These are phyloP conservation scores for Lyophyllum atratum DNA, from an alignment of 768 basidiomycete genomes.

Conservation along the genomic window DNA sequence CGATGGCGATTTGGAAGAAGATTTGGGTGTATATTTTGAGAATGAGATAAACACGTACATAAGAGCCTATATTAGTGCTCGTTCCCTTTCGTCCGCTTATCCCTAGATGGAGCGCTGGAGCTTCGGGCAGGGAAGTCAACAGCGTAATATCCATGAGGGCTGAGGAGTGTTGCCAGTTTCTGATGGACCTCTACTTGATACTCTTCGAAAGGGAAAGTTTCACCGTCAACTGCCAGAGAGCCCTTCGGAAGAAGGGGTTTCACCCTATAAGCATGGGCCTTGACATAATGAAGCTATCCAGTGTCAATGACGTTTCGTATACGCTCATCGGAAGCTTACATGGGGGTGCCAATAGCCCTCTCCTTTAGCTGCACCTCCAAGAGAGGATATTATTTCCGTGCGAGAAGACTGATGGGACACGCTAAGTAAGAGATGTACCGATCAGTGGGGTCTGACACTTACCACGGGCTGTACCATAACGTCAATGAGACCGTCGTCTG, in stretches of 20 bases:
- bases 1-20: background rate
- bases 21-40: background rate
- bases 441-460: slow-evolving; percentile 20
- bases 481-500: slow-evolving; percentile 80
- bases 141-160: slow-evolving; percentile 62
- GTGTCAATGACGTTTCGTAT: slow-evolving; percentile 8
- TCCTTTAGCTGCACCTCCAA: slow-evolving; percentile 67
- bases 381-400: slow-evolving; percentile 47
- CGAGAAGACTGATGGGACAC: slow-evolving; percentile 43
- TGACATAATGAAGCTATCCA: slow-evolving; percentile 66
- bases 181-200: slow-evolving; percentile 78
- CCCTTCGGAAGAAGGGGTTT: slow-evolving; percentile 59
- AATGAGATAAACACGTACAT: background rate
- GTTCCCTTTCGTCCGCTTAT: slow-evolving; percentile 1
- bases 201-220: slow-evolving; percentile 70
- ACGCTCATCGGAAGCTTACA: slow-evolving; percentile 36
- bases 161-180: slow-evolving; percentile 66
- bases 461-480: slow-evolving; percentile 67
- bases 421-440: background rate
- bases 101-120: background rate
- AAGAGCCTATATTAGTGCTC: background rate
- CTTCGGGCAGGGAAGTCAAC: slow-evolving; percentile 45
- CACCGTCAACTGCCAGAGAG: slow-evolving; percentile 75
- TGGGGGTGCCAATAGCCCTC: slow-evolving; percentile 60
- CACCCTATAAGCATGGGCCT: slow-evolving; percentile 73